Percentiles rank a stretch among this genome's conserved stretches.
These are phyloP conservation scores for Picea abies DNA, from an alignment of 83 land plant species.

Conservation along the genomic window DNA sequence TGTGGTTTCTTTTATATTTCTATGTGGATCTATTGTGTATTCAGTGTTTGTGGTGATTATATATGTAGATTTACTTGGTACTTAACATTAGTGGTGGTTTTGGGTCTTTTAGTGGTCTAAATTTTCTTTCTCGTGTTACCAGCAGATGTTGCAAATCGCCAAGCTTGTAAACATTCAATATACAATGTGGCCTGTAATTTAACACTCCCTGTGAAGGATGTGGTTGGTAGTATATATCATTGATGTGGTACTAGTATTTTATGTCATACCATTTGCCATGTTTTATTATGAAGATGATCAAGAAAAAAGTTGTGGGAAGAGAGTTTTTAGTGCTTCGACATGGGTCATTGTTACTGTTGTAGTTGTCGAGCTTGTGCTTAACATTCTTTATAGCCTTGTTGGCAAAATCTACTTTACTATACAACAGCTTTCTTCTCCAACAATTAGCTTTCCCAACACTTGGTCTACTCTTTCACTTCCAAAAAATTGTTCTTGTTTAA, in stretches of 20 bases:
- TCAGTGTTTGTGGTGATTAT: no score
- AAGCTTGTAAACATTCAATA: slow-evolving; percentile 84
- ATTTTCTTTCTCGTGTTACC: slow-evolving; percentile 96
- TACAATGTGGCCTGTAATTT: slow-evolving; percentile 88
- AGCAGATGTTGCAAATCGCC: slow-evolving; percentile 96
- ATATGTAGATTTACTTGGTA: no score
- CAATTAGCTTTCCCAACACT: slow-evolving; percentile 54
- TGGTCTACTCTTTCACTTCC: slow-evolving; percentile 66
- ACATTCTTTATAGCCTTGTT: slow-evolving; percentile 83
- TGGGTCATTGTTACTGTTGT: slow-evolving; percentile 79
- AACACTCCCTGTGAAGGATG: slow-evolving; percentile 91
- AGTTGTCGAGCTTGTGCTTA: slow-evolving; percentile 75
- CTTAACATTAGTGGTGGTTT: slow-evolving; percentile 63
- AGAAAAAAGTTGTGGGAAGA: slow-evolving; percentile 67
- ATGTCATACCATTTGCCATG: slow-evolving; percentile 93
- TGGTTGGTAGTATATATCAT: slow-evolving; percentile 88
- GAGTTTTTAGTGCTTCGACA: slow-evolving; percentile 65
- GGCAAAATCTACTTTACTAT: slow-evolving; percentile 97
- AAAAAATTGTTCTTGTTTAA: slow-evolving; percentile 62
- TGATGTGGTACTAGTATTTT: slow-evolving; percentile 88
- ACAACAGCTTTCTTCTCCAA: slow-evolving; percentile 69
- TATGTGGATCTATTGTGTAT: no score
- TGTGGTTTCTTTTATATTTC: no score
- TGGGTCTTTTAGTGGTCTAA: slow-evolving; percentile 85
- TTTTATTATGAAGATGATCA: slow-evolving; percentile 98